Conservation (phyloP, 2,329 filamentous ascomycete genomes). For the Hypomyces rosellus region DNA sequence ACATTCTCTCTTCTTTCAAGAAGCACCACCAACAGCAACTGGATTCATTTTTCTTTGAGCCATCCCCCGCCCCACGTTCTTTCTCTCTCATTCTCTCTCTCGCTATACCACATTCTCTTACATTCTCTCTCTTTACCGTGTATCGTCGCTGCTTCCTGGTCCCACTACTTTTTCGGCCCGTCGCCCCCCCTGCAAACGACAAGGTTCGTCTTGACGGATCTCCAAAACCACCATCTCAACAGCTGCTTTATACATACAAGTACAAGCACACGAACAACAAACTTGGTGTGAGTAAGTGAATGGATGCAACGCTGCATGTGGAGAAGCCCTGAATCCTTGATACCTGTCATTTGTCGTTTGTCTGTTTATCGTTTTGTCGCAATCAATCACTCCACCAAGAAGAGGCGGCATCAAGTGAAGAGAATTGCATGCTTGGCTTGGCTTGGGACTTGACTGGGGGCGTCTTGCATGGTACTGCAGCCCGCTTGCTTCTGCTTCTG, state of each 20-base stretch:
- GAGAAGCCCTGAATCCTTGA: slow-evolving; percentile 1
- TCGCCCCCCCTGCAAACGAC: slow-evolving; percentile 4
- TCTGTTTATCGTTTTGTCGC: too few relatives aligned
- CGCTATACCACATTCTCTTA: slow-evolving; percentile 6
- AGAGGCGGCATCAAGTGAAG: slow-evolving; percentile 1
- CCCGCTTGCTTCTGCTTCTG: too few relatives aligned
- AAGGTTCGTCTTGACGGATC: not conserved
- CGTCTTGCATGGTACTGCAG: not conserved
- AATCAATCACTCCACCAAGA: not conserved
- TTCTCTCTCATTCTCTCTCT: not conserved
- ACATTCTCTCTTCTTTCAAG: not conserved
- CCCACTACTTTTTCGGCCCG: slow-evolving; percentile 13
- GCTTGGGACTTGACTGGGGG: not conserved
- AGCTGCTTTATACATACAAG: not conserved
- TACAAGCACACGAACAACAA: not conserved
- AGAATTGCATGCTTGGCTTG: not conserved
- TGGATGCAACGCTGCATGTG: slow-evolving; percentile 11
- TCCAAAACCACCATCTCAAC: not conserved
- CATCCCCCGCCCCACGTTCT: not conserved
- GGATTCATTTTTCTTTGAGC: not conserved
- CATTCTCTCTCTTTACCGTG: slow-evolving; percentile 4
- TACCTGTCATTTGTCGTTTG: not conserved
- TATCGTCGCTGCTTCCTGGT: slow-evolving; percentile 1
- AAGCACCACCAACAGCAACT: not conserved
- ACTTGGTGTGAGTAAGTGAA: slow-evolving; percentile 11